These are phyloP conservation scores for Pseudogymnoascus sp. DNA, from an alignment of 2,329 filamentous ascomycete species.

Conservation along the genomic window DNA sequence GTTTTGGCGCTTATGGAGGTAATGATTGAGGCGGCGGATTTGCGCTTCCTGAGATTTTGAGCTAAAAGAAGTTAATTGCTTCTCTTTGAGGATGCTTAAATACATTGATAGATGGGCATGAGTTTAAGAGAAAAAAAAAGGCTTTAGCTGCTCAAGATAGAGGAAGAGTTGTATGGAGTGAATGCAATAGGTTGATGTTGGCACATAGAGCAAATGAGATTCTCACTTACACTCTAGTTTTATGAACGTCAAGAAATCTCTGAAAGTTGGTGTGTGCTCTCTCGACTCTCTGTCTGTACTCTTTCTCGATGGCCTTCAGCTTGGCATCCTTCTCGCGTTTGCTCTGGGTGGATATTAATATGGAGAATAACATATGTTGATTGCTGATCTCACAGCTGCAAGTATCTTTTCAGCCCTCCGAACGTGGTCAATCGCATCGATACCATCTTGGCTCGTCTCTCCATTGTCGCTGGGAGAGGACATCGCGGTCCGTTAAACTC, in stretches of 20 bases:
- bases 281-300: constrained; percentile 21
- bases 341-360: constrained; percentile 16
- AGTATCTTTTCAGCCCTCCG: constrained; percentile 18
- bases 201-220: neutral
- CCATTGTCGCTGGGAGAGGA: neutral
- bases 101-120: neutral
- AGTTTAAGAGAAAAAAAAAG: no score
- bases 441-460: neutral
- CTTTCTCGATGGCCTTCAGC: constrained; percentile 22
- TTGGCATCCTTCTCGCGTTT: constrained; percentile 23
- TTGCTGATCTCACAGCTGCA: constrained; percentile 14
- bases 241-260: constrained; percentile 19
- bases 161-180: neutral
- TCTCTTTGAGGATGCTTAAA: neutral
- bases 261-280: constrained; percentile 22
- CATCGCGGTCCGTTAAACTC: neutral
- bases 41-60: neutral
- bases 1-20: neutral
- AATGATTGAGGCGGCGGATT: neutral
- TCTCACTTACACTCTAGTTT: constrained; percentile 22
- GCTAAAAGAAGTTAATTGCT: constrained; percentile 3
- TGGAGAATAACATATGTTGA: constrained; percentile 3
- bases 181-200: neutral
- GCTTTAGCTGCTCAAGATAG: neutral
- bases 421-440: constrained; percentile 14